Percentiles rank a stretch among this genome's conserved stretches.
phyloP scores from a whole-genome alignment of 176 grass and related monocot genomes.

The Guadua angustifolia region DNA sequence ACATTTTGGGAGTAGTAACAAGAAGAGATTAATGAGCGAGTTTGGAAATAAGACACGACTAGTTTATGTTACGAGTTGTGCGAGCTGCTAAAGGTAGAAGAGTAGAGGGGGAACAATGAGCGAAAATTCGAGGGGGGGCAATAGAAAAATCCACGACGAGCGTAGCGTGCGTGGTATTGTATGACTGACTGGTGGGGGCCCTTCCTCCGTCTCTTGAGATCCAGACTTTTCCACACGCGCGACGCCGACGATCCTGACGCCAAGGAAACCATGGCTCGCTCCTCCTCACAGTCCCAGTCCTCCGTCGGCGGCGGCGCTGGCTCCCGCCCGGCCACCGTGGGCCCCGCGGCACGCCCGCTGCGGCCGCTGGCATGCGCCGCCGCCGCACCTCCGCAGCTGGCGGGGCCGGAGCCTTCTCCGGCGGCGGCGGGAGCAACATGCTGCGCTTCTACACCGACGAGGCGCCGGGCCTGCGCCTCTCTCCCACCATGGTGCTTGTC shows the following conservation, averaged over 20 bases:
- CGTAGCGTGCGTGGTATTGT: too few relatives aligned
- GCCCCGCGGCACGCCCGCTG: conserved; percentile 67
- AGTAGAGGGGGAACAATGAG: too few relatives aligned
- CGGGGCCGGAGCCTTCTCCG: conserved; percentile 50
- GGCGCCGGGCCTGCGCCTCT: conserved; percentile 69
- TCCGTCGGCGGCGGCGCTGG: conserved; percentile 49
- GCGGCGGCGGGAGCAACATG: conserved; percentile 71
- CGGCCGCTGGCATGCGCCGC: conserved; percentile 68
- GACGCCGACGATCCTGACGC: neutral
- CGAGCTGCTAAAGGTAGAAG: too few relatives aligned
- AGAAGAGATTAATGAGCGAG: too few relatives aligned
- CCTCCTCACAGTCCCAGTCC: conserved; percentile 76
- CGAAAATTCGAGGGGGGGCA: too few relatives aligned
- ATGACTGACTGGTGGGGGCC: too few relatives aligned
- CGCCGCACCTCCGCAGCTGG: conserved; percentile 31
- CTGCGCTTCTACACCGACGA: conserved; percentile 92
- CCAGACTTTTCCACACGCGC: neutral
- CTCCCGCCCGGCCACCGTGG: conserved; percentile 58
- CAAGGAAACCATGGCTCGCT: conserved; percentile 56
- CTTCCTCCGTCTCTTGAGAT: neutral
- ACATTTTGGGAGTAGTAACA: too few relatives aligned
- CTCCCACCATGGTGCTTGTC: conserved; percentile 68
- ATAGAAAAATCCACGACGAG: too few relatives aligned
- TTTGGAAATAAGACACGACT: too few relatives aligned
- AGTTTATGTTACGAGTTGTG: too few relatives aligned